Evolutionary conservation across 2,329 filamentous ascomycete species (phyloP).

Genomic region (Periglandula ipomoeae): DNA sequence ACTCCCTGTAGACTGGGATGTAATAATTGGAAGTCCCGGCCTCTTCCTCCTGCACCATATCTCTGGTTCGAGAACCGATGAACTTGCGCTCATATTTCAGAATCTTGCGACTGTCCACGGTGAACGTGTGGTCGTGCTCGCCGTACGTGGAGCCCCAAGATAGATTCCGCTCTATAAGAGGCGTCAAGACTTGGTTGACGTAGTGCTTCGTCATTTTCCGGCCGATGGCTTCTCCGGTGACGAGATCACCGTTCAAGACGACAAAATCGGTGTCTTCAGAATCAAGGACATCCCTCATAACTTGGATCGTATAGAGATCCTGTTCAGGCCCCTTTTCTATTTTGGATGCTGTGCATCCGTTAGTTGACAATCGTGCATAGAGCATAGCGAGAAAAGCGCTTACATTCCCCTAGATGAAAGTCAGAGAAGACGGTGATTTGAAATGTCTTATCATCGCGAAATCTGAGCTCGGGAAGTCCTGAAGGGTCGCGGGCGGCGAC

Average conservation of each 20-base stretch:
- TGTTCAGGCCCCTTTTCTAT: slow-evolving; percentile 27
- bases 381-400: background rate
- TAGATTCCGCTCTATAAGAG: slow-evolving; percentile 44
- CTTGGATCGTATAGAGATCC: slow-evolving; percentile 45
- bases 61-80: slow-evolving; percentile 28
- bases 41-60: slow-evolving; percentile 26
- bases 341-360: background rate
- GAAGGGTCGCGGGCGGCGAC: too few relatives aligned
- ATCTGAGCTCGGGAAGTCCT: background rate
- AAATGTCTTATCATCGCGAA: background rate
- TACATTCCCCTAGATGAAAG: slow-evolving; percentile 4
- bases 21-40: slow-evolving; percentile 38
- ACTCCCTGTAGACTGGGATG: slow-evolving; percentile 31
- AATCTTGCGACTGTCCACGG: slow-evolving; percentile 38
- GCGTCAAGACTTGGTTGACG: slow-evolving; percentile 48
- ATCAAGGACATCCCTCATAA: slow-evolving; percentile 50
- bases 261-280: slow-evolving; percentile 50
- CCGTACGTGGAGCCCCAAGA: slow-evolving; percentile 62
- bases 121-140: slow-evolving; percentile 57
- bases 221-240: slow-evolving; percentile 56
- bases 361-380: background rate
- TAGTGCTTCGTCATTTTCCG: slow-evolving; percentile 44
- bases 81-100: slow-evolving; percentile 29
- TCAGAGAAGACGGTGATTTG: slow-evolving; percentile 6
- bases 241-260: slow-evolving; percentile 62